These are phyloP conservation scores for Acanthamoeba divionensis DNA, from an alignment of 208 protist genomes.

Conservation along the genomic window DNA sequence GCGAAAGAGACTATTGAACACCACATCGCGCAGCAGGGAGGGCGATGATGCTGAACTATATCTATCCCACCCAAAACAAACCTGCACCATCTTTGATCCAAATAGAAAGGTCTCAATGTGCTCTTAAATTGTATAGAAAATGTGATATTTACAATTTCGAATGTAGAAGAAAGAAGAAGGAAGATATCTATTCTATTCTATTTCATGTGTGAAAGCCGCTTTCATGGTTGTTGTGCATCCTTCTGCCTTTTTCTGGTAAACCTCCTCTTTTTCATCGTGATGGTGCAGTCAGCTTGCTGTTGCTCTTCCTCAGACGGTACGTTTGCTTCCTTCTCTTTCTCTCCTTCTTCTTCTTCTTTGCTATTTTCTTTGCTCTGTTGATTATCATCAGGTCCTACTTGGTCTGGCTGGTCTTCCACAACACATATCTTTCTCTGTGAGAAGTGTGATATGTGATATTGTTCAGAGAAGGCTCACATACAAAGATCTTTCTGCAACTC, in stretches of 20 bases:
- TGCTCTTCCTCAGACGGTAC: neutral
- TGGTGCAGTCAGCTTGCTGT: neutral
- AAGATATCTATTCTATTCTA: neutral
- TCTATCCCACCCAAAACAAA: neutral
- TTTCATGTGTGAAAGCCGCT: too few species aligned
- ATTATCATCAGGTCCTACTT: too few species aligned
- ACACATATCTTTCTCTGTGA: too few species aligned
- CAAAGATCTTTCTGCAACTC: too few species aligned
- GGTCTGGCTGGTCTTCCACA: too few species aligned
- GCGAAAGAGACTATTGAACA: slow-evolving; percentile 25
- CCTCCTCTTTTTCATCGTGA: neutral
- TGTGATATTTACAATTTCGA: neutral
- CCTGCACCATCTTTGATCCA: neutral
- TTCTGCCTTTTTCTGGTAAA: neutral
- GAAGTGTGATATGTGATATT: too few species aligned
- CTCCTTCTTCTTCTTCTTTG: neutral
- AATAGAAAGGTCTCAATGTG: too few species aligned
- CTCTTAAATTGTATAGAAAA: neutral
- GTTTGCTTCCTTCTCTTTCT: neutral
- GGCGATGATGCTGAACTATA: neutral
- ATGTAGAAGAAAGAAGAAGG: neutral
- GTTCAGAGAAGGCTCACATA: too few species aligned
- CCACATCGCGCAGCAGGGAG: neutral
- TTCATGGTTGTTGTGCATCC: neutral
- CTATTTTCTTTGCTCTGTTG: neutral